Percentiles rank a stretch among this genome's conserved stretches.
phyloP scores from a whole-genome alignment of 75 land plant genomes.

The Selaginella moellendorffii region DNA sequence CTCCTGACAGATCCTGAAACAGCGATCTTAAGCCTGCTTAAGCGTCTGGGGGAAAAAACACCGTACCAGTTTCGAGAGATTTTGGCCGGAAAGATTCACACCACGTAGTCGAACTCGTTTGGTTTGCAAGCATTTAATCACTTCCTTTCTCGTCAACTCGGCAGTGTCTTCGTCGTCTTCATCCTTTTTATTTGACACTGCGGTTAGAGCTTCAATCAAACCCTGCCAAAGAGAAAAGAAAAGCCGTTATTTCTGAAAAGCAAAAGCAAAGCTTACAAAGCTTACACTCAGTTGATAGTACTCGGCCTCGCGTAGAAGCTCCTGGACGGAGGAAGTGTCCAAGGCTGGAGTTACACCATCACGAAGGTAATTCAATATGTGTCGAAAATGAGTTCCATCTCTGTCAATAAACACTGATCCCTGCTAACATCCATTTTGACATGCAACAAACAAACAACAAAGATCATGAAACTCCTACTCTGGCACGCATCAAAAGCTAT shows the following conservation, averaged over 20 bases:
- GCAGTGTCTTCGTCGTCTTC: conserved; percentile 50
- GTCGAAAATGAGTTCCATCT: conserved; percentile 89
- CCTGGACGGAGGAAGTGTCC: conserved; percentile 36
- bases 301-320: conserved; percentile 78
- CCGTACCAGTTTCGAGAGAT: conserved; percentile 85
- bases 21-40: neutral
- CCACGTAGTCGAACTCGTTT: conserved; percentile 65
- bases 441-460: no score
- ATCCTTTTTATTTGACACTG: conserved; percentile 31
- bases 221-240: conserved; percentile 27
- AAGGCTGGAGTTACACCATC: conserved; percentile 61
- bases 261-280: neutral
- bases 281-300: conserved; percentile 78
- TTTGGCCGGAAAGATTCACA: conserved; percentile 65
- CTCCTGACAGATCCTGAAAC: conserved; percentile 52
- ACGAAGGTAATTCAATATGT: conserved; percentile 78
- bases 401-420: conserved; percentile 78
- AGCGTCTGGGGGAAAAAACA: no score
- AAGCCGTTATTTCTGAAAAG: neutral
- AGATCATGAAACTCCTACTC: no score
- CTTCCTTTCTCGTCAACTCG: conserved; percentile 65
- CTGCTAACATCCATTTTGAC: no score
- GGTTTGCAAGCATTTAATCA: conserved; percentile 74
- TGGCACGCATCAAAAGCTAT: no score
- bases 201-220: conserved; percentile 42